phyloP scores from a whole-genome alignment of 2,329 filamentous ascomycete genomes.

The Microsporum ferrugineum region DNA sequence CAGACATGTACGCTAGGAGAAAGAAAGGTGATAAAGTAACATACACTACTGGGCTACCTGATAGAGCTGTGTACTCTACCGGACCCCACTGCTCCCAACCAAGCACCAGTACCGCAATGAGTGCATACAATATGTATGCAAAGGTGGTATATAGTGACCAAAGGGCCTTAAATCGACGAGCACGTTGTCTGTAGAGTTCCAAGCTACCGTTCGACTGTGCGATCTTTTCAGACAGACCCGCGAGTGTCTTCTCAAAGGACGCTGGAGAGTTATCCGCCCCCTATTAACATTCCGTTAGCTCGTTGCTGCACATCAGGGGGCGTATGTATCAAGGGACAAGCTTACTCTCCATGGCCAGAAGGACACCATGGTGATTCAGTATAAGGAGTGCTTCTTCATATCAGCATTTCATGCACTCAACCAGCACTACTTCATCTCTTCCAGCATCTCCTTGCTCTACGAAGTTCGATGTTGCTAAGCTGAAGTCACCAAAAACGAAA shows the following conservation, averaged over 20 bases:
- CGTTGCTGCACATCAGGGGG: neutral
- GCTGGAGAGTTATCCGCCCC: slow-evolving; percentile 70
- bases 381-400: neutral
- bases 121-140: slow-evolving; percentile 74
- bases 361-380: slow-evolving; percentile 52
- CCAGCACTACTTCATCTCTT: neutral
- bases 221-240: slow-evolving; percentile 72
- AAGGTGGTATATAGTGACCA: slow-evolving; percentile 86
- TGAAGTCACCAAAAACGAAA: too few relatives aligned
- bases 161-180: slow-evolving; percentile 69
- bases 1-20: neutral
- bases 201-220: slow-evolving; percentile 59
- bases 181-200: slow-evolving; percentile 58
- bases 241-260: slow-evolving; percentile 84
- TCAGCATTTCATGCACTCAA: neutral
- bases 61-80: slow-evolving; percentile 65
- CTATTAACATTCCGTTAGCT: slow-evolving; percentile 35
- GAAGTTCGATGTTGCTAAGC: too few relatives aligned
- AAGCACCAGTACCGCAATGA: slow-evolving; percentile 73
- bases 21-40: slow-evolving; percentile 19
- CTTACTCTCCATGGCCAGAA: slow-evolving; percentile 76
- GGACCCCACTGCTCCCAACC: slow-evolving; percentile 68
- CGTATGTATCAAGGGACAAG: neutral
- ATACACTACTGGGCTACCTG: slow-evolving; percentile 67
- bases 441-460: neutral